A percentile compares a stretch with the other conserved stretches of the same genome.
phyloP scores from a whole-genome alignment of 345 rosid species.

The Lepidium africanum region DNA sequence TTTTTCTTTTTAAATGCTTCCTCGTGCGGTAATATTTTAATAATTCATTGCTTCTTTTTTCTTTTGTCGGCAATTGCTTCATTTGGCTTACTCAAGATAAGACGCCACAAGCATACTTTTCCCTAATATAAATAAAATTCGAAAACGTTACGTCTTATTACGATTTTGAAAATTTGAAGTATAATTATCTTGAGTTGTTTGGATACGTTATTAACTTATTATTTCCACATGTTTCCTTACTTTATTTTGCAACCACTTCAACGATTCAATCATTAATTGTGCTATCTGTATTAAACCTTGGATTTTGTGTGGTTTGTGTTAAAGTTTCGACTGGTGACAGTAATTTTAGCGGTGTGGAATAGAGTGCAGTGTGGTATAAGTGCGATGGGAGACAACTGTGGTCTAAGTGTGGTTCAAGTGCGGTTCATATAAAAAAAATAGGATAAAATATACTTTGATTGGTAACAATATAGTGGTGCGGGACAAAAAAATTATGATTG shows the following conservation, averaged over 20 bases:
- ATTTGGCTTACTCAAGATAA: background rate
- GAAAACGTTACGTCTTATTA: background rate
- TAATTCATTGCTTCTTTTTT: background rate
- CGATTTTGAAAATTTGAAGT: background rate
- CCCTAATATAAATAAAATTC: background rate
- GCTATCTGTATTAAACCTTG: too few species aligned
- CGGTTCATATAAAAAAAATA: too few species aligned
- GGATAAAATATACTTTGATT: too few species aligned
- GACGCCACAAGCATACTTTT: background rate
- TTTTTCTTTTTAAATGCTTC: background rate
- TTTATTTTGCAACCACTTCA: background rate
- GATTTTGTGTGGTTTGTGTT: too few species aligned
- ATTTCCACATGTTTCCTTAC: background rate
- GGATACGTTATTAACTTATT: background rate
- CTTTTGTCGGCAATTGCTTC: background rate
- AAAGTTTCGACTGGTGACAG: too few species aligned
- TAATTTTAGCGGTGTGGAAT: too few species aligned
- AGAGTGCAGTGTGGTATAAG: too few species aligned
- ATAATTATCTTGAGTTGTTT: background rate
- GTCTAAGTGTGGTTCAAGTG: too few species aligned
- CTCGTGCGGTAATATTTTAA: conserved; percentile 6
- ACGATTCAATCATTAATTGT: background rate
- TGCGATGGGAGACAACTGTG: too few species aligned
- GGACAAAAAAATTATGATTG: too few species aligned
- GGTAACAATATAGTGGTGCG: too few species aligned